Evolutionary conservation across 2,329 filamentous ascomycete genomes (phyloP).

Genomic region (Neocucurbitaria cava): DNA sequence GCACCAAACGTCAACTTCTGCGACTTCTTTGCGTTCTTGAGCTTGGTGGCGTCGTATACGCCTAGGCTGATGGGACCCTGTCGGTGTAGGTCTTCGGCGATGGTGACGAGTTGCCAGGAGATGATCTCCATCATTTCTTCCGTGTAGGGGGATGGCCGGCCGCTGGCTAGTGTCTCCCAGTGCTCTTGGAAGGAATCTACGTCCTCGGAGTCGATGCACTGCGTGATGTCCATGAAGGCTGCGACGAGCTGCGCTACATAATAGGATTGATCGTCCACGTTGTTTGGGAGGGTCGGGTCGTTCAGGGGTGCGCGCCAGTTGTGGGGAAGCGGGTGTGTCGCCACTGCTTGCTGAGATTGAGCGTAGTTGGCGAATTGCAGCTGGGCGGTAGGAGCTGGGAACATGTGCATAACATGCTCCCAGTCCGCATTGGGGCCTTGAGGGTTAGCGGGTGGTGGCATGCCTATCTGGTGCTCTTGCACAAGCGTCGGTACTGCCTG

Average conservation of each 20-base stretch:
- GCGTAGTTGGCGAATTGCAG: background rate
- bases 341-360: background rate
- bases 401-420: background rate
- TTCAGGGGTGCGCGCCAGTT: background rate
- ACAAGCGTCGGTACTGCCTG: background rate
- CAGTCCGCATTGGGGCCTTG: background rate
- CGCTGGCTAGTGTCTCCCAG: background rate
- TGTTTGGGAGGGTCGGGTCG: constrained; percentile 2
- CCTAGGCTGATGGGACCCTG: constrained; percentile 3
- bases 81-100: constrained; percentile 5
- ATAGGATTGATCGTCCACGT: background rate
- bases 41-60: constrained; percentile 1
- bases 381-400: background rate
- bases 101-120: constrained; percentile 2
- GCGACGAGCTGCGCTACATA: constrained; percentile 2
- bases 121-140: background rate
- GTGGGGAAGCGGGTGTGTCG: background rate
- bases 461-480: background rate
- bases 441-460: background rate
- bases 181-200: background rate
- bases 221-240: constrained; percentile 4
- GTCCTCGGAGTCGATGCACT: constrained; percentile 4
- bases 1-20: background rate
- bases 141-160: background rate
- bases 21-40: background rate